A percentile compares a stretch with the other conserved stretches of the same genome.
Conservation (phyloP, 257 asterid genomes). For the Solanum habrochaites region DNA sequence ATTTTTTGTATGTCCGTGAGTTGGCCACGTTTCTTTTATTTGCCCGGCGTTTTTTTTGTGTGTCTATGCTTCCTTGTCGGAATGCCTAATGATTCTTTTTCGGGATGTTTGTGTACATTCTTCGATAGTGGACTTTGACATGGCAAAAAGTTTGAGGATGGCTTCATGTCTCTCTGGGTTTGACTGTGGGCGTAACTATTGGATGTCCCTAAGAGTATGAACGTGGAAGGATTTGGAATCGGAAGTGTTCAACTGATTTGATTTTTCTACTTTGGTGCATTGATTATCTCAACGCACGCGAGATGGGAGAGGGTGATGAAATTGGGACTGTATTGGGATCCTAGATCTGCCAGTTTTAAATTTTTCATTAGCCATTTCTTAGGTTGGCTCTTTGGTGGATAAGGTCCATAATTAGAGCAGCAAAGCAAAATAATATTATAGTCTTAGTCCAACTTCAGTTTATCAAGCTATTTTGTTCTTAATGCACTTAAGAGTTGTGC, state of each 20-base stretch:
- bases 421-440: not conserved
- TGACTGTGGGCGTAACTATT: conserved; percentile 35
- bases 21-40: too few relatives aligned
- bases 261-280: conserved; percentile 16
- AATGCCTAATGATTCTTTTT: not conserved
- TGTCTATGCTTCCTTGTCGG: not conserved
- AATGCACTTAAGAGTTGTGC: too few relatives aligned
- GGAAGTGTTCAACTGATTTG: too few relatives aligned
- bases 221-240: not conserved
- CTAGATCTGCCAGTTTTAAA: not conserved
- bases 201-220: not conserved
- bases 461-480: too few relatives aligned
- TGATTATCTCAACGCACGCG: conserved; percentile 8
- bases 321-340: conserved; percentile 43
- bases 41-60: too few relatives aligned
- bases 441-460: too few relatives aligned
- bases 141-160: conserved; percentile 17
- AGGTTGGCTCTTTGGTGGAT: not conserved
- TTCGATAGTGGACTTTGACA: conserved; percentile 29
- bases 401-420: not conserved
- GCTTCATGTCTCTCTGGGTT: conserved; percentile 19
- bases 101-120: not conserved
- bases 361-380: too few relatives aligned
- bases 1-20: too few relatives aligned
- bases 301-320: conserved; percentile 20